Evolutionary conservation across 1,284 basidiomycete species (phyloP), one percentile per base, ranked within the genome.

Genomic region (Pseudozyma pruni): DNA sequence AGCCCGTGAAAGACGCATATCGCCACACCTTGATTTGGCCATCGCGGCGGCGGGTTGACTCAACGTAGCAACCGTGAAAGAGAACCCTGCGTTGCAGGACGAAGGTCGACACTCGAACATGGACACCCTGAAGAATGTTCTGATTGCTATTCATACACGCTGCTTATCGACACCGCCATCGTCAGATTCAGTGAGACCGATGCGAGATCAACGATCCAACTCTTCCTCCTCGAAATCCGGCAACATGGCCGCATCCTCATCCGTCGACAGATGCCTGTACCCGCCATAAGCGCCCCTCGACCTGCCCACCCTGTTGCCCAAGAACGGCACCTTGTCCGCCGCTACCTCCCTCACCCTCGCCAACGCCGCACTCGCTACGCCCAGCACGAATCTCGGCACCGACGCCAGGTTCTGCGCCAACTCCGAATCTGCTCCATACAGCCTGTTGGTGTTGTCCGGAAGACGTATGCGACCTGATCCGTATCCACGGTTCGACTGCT

Each of bases 371-470:
- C 58, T 62, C 5, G 50, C 59, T n/a, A 52, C 52, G 34, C 72
- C 76, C 20, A 57, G 44, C 20, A 76, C 61, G 40, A 68, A 72
- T 9, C 60, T 39, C 9, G 63, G 68, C 41, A 63, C 49, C 7
- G 57, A 66, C 23, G 74, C 68, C 44, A 75, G 27, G 22, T 61
- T 69, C 91, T 85, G 90, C 11, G 89, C 82, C 90, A 91, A 51
- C 88, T 87, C n/a, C 90, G 89, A 33, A 89, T 79, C 75, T 66
- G 55, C 27, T 6, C 60, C 56, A 75, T 74, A 78, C 77, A 74
- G 45, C 35, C 54, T 50, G 35, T 51, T 54, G 29, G 56, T 66
- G 32, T 58, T 83, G 75, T 69, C 71, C 7, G 67, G 72, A n/a
- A 72, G 42, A 4, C 67, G 51, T 25, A 68, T 75, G 11, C 68